phyloP scores from a whole-genome alignment of 805 yeast genomes.

The Ogataea wickerhamii region DNA sequence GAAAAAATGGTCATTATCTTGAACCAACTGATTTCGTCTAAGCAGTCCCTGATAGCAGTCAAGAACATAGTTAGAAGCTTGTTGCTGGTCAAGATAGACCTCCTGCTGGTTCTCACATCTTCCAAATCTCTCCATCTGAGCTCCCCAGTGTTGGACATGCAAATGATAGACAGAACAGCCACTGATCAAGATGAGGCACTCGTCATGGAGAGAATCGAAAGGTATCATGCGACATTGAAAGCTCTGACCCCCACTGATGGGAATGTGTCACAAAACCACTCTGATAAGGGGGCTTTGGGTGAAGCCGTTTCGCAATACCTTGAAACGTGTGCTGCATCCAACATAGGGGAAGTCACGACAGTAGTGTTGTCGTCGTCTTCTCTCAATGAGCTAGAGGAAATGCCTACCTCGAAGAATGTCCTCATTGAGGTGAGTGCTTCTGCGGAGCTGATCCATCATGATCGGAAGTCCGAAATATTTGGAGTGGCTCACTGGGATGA shows the following conservation, averaged over 20 bases:
- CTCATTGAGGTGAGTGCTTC: constrained; percentile 28
- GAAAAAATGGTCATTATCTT: constrained; percentile 25
- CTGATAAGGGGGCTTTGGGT: neutral
- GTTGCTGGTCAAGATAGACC: constrained; percentile 27
- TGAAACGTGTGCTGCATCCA: constrained; percentile 2
- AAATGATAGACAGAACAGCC: constrained; percentile 11
- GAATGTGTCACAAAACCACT: neutral
- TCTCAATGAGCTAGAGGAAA: constrained; percentile 12
- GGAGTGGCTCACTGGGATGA: constrained; percentile 33
- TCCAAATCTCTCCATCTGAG: constrained; percentile 11
- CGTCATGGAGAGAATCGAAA: constrained; percentile 15
- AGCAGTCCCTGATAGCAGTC: constrained; percentile 21
- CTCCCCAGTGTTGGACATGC: constrained; percentile 13
- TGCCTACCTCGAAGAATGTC: constrained; percentile 21
- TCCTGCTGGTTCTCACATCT: constrained; percentile 24
- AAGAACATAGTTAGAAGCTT: constrained; percentile 30
- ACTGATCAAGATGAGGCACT: constrained; percentile 7
- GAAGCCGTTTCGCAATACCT: constrained; percentile 2
- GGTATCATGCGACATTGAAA: constrained; percentile 12
- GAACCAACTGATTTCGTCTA: constrained; percentile 24
- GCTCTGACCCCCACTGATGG: constrained; percentile 12
- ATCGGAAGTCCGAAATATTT: constrained; percentile 12
- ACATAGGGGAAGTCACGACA: constrained; percentile 6
- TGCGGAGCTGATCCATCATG: constrained; percentile 7
- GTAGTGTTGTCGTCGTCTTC: constrained; percentile 27